Evolutionary conservation across 805 yeast species (phyloP), one percentile per base, ranked within the genome.

Genomic region (Lipomyces mesembrius): DNA sequence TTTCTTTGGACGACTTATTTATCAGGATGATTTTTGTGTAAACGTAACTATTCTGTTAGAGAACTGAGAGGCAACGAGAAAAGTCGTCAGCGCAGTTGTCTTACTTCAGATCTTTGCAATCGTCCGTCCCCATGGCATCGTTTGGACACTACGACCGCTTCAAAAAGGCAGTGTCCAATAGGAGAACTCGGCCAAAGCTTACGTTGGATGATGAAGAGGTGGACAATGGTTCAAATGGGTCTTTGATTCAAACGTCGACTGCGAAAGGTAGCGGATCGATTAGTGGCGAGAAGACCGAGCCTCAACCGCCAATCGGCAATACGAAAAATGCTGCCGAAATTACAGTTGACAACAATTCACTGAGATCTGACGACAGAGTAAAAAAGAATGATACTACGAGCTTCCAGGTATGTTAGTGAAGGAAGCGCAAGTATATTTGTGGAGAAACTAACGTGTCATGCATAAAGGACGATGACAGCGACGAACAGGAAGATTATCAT

Each of bases 191-290:
- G n/a, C 57, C 65, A 25, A 52, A 57, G 46, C 53, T 65, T 25
- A 58, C 64, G 11, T 64, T 52, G 43, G 69, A 61, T 51, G 60
- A 61, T 43, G 71, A 65, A 34, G 66, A 67, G 11, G 60, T 17
- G 5, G 60, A 57, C 4, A 64, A 60, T 3, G 61, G 34, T 17
- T n/a, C 39, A 2, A 25, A n/a, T 17, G 20, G 8, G 8, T 43
- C 49, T 8, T n/a, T n/a, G n/a, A 8, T 14, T 11, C 39, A 37
- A 14, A 17, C 9, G 49, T 43, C 49, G 20, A 43, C 25, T 17
- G 49, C 11, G 22, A 17, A 17, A 43, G 49, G 9, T 43, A 43
- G 3, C 22, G 49, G 9, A 43, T 6, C 22, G 11, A 43, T 17
- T 17, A 43, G 49, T 43, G 49, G 22, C 22, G 49, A 43, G 49